A percentile compares a stretch with the other conserved stretches of the same genome.
These are phyloP conservation scores for Paramecium bursaria DNA, from an alignment of 73 alveolate genomes.

Conservation along the genomic window DNA sequence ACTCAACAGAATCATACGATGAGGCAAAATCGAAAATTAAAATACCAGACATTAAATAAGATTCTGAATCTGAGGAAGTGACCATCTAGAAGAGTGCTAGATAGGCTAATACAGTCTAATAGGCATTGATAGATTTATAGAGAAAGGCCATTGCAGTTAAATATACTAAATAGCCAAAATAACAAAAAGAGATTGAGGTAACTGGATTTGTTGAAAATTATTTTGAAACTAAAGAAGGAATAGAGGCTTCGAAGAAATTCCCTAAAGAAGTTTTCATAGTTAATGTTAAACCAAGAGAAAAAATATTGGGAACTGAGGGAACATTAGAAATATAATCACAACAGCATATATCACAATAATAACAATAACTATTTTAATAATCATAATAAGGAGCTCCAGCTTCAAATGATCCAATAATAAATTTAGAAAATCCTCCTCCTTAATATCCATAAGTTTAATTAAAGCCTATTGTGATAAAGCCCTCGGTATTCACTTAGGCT, in stretches of 20 bases:
- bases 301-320: not conserved
- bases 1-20: slow-evolving; percentile 60
- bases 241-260: slow-evolving; percentile 13
- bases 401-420: not conserved
- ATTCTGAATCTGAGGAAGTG: not conserved
- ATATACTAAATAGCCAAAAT: not conserved
- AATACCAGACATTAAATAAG: not conserved
- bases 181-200: not conserved
- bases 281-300: slow-evolving; percentile 26
- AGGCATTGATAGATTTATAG: slow-evolving; percentile 28
- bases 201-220: slow-evolving; percentile 60
- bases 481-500: slow-evolving; percentile 61
- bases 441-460: slow-evolving; percentile 32
- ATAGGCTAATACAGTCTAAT: not conserved
- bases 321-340: not conserved
- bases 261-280: slow-evolving; percentile 48
- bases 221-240: slow-evolving; percentile 67
- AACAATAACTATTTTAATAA: not conserved
- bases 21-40: slow-evolving; percentile 43
- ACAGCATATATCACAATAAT: not conserved
- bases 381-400: not conserved
- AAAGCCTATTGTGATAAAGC: slow-evolving; percentile 59
- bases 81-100: slow-evolving; percentile 15
- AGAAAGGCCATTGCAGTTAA: slow-evolving; percentile 27
- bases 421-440: slow-evolving; percentile 6